Evolutionary conservation across 2,329 filamentous ascomycete species (phyloP).

Genomic region (Trichoderma endophyticum): DNA sequence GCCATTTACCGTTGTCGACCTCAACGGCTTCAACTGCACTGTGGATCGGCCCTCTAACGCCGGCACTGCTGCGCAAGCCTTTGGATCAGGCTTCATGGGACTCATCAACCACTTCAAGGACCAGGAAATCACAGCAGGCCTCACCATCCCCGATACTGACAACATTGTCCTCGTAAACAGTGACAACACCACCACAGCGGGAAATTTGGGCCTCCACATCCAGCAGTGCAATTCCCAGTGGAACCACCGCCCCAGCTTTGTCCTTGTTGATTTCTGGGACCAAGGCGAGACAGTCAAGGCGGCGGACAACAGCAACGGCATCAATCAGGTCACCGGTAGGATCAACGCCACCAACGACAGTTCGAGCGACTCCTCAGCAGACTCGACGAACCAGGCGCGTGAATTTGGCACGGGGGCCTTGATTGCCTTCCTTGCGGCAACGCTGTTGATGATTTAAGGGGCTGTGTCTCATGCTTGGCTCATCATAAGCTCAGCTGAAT

Average conservation of each 20-base stretch:
- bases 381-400: conserved; percentile 16
- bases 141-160: conserved; percentile 60
- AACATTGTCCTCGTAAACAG: conserved; percentile 65
- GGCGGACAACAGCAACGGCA: conserved; percentile 64
- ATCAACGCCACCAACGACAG: conserved; percentile 23
- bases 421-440: conserved; percentile 42
- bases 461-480: background rate
- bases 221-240: conserved; percentile 55
- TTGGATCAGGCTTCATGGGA: conserved; percentile 60
- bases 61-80: conserved; percentile 47
- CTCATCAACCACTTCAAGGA: conserved; percentile 82
- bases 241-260: conserved; percentile 64
- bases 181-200: conserved; percentile 49
- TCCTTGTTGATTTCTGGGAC: conserved; percentile 79
- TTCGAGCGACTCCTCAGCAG: conserved; percentile 7
- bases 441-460: conserved; percentile 36
- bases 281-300: conserved; percentile 66
- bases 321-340: conserved; percentile 41
- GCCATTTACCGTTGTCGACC: conserved; percentile 59
- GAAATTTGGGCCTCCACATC: conserved; percentile 54
- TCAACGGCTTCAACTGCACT: conserved; percentile 68
- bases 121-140: conserved; percentile 48
- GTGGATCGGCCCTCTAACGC: conserved; percentile 61
- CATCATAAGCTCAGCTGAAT: background rate
- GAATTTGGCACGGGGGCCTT: conserved; percentile 38